Percentiles rank a stretch among this genome's conserved stretches.
Evolutionary conservation across 805 yeast genomes (phyloP).

Genomic region (Wickerhamiella parazyma): DNA sequence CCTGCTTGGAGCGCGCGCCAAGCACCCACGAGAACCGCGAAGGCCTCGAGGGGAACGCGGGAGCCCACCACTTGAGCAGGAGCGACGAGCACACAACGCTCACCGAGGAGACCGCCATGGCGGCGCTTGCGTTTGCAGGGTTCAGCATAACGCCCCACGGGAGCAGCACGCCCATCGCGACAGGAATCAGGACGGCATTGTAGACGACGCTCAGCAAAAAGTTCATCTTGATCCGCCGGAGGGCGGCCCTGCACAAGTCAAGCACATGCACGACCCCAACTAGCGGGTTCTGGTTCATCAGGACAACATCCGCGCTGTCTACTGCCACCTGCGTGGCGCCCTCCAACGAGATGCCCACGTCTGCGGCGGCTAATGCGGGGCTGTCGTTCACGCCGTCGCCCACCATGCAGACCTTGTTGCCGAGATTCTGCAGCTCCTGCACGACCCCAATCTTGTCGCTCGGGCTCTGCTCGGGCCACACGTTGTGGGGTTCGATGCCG

Average conservation of each 20-base stretch:
- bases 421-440: slow-evolving; percentile 34
- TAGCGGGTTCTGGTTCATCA: slow-evolving; percentile 29
- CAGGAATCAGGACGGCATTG: slow-evolving; percentile 78
- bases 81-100: slow-evolving; percentile 79
- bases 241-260: slow-evolving; percentile 56
- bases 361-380: slow-evolving; percentile 82
- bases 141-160: slow-evolving; percentile 64
- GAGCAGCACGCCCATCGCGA: slow-evolving; percentile 83
- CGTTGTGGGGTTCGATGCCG: slow-evolving; percentile 50
- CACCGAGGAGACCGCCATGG: slow-evolving; percentile 88
- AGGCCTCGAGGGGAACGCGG: not conserved
- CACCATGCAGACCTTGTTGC: slow-evolving; percentile 56
- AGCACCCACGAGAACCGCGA: not conserved
- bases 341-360: slow-evolving; percentile 81
- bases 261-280: slow-evolving; percentile 37
- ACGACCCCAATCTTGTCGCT: slow-evolving; percentile 60
- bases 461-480: slow-evolving; percentile 68
- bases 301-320: slow-evolving; percentile 88
- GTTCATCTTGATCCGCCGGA: slow-evolving; percentile 65
- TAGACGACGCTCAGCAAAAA: slow-evolving; percentile 77
- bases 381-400: slow-evolving; percentile 99
- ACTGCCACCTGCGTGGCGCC: slow-evolving; percentile 93
- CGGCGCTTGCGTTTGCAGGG: slow-evolving; percentile 81
- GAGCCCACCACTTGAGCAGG: slow-evolving; percentile 43
- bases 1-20: not conserved